Base-by-base conservation (phyloP, 768 basidiomycete genomes). In the Termitomyces bulborhizus region DNA sequence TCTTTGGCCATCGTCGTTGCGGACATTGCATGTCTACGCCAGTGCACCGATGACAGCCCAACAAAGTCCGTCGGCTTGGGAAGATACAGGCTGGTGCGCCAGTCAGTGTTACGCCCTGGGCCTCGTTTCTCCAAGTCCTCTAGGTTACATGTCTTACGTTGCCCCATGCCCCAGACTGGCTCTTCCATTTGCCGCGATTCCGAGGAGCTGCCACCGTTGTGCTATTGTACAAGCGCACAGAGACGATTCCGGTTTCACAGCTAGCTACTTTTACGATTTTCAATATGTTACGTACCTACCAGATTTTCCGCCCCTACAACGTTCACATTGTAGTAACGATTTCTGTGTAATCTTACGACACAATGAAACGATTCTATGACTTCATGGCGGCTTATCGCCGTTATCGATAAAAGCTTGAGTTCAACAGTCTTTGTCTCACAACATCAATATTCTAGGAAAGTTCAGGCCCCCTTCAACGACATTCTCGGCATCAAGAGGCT, bases 321-420 rank as follows among this genome's bases (percentile, higher is more conserved):
- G 68, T 67, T 66, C 64, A 13, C 63, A 69, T 69, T 72, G 72
- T 74, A 73, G 71, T 71, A 72, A 56, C 71, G 71, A 73, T 73
- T 71, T 71, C 72, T 69, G 68, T 69, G 70, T 69, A 64, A 71
- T 71, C 69, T 68, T 71, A 71, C 70, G 71, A 70, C 60, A 65
- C 70, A 72, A 71, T 70, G 70, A 69, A 71, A 71, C 62, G 63
- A 62, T 13, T 56, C 32, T 62, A 61, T 61, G 62, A 57, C 58
- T 56, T 55, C 47, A 53, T 46, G 54, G 7, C 37, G n/a, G 21
- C 39, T 53, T 56, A 55, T 58, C 51, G 54, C 52, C 37, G 49
- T 59, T 55, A 62, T 62, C 51, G 60, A 55, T 59, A 47, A 48
- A 57, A 54, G 27, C 44, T 36, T 18, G 26, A 32, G 29, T 39